phyloP scores from a whole-genome alignment of 2,329 filamentous ascomycete species.

The Epichloe gansuensis region DNA sequence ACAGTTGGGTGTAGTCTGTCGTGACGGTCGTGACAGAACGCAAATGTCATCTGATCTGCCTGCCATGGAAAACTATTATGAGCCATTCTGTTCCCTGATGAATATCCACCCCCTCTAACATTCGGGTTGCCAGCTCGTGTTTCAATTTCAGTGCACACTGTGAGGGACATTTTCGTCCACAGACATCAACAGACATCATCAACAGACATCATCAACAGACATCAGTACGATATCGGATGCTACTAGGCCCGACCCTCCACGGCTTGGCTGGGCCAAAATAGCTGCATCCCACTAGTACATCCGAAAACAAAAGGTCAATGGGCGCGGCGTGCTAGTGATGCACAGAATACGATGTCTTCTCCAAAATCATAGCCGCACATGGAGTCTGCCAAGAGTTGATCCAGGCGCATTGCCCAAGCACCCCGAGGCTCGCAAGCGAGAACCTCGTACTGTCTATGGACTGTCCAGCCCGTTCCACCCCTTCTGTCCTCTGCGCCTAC shows the following conservation, averaged over 20 bases:
- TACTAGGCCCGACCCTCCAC: neutral
- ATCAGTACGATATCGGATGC: neutral
- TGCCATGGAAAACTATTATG: too few species aligned
- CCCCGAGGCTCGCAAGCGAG: too few species aligned
- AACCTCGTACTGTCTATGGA: too few species aligned
- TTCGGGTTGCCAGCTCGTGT: neutral
- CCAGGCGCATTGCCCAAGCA: neutral
- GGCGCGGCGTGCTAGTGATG: neutral
- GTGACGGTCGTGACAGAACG: too few species aligned
- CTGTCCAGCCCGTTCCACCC: too few species aligned
- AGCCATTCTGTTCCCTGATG: too few species aligned
- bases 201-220: neutral
- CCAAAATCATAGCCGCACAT: neutral
- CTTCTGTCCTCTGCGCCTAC: neutral
- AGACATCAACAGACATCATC: neutral
- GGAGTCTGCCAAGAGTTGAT: neutral
- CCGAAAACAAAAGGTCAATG: too few species aligned
- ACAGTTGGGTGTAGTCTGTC: too few species aligned
- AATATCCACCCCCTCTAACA: neutral
- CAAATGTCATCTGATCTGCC: too few species aligned
- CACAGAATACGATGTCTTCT: constrained; percentile 3
- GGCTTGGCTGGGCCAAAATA: neutral
- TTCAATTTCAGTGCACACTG: neutral
- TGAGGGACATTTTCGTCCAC: neutral
- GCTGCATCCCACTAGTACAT: too few species aligned